Evolutionary conservation across 164 flowering plant genomes (phyloP).

Genomic region (Tinospora cordifolia): DNA sequence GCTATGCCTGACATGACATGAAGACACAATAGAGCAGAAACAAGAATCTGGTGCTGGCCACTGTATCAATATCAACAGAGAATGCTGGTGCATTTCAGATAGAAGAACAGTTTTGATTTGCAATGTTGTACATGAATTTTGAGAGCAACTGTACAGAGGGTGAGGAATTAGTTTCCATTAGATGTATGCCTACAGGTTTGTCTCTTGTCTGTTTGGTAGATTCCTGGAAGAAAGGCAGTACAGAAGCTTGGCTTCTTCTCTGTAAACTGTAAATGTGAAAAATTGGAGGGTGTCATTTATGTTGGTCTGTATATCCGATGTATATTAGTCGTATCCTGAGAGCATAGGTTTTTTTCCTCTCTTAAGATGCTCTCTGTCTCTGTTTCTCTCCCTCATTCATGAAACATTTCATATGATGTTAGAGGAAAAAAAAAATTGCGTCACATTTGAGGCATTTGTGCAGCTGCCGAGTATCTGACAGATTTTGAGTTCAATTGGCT

Average conservation of each 20-base stretch:
- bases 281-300: constrained; percentile 29
- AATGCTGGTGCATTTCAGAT: constrained; percentile 12
- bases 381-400: background rate
- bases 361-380: background rate
- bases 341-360: background rate
- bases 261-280: constrained; percentile 33
- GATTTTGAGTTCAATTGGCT: background rate
- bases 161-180: constrained; percentile 24
- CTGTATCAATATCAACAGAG: constrained; percentile 9
- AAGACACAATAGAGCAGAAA: constrained; percentile 9
- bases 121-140: constrained; percentile 49
- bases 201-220: constrained; percentile 10
- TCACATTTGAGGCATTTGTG: background rate
- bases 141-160: constrained; percentile 56
- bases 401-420: background rate
- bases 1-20: constrained; percentile 6
- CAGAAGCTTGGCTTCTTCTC: constrained; percentile 18
- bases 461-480: background rate
- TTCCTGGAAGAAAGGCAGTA: constrained; percentile 13
- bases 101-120: constrained; percentile 33
- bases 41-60: constrained; percentile 14
- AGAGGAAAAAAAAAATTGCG: background rate
- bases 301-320: constrained; percentile 40
- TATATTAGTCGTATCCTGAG: constrained; percentile 19
- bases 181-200: constrained; percentile 24